Evolutionary conservation across 345 rosid genomes (phyloP).

Genomic region (Melaleuca alternifolia): DNA sequence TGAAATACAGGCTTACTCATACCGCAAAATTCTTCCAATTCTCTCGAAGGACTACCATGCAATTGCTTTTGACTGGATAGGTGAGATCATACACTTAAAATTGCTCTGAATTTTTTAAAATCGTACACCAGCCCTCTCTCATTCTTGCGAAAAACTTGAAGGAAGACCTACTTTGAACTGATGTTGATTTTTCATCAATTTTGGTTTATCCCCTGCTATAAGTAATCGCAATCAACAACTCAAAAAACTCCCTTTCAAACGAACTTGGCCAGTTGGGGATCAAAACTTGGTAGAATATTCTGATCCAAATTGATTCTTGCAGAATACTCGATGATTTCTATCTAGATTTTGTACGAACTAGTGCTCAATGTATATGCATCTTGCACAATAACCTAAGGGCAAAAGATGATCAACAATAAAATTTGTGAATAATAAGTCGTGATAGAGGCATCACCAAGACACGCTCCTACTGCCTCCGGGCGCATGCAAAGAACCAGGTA

Average conservation of each 20-base stretch:
- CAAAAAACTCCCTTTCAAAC: background rate
- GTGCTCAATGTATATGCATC: background rate
- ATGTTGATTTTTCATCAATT: background rate
- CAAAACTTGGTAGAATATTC: background rate
- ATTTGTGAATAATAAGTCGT: background rate
- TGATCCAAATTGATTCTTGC: background rate
- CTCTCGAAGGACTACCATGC: slow-evolving; percentile 71
- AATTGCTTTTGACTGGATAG: slow-evolving; percentile 89
- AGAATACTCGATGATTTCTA: background rate
- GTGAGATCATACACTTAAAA: slow-evolving; percentile 15
- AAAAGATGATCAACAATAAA: background rate
- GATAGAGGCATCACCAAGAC: background rate
- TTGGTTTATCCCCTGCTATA: background rate
- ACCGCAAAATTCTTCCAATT: slow-evolving; percentile 62
- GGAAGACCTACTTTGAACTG: background rate
- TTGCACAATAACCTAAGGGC: background rate
- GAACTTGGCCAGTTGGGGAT: background rate
- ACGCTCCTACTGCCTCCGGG: background rate
- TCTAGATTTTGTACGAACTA: background rate
- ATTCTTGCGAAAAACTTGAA: background rate
- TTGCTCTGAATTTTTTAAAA: background rate
- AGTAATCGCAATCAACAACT: background rate
- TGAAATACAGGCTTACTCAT: slow-evolving; percentile 68
- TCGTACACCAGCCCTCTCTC: background rate
- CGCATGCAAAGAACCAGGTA: background rate